Base-by-base conservation (phyloP, 164 flowering plant genomes). In the Macadamia tetraphylla region DNA sequence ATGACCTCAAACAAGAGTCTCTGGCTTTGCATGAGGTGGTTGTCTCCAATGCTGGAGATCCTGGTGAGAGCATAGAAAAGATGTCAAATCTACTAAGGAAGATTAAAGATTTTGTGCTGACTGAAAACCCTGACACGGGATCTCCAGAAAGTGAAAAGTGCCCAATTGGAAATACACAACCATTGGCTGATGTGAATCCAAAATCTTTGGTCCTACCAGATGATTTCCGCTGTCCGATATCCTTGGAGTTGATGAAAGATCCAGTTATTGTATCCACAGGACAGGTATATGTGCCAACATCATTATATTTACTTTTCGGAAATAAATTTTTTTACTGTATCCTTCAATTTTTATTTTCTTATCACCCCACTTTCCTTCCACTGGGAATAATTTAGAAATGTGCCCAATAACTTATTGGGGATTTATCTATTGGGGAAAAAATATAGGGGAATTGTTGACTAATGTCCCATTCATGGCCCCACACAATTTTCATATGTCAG, bases 21-120 rank as follows among this genome's bases (percentile, higher is more conserved):
- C 70, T 88, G 31, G 92, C 95, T 68, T 78, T 94, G 69, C 95
- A 88, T 77, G 97, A 94, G 74, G 84, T 90, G 95, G 95, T 94
- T 71, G 61, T 62, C 71, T 63, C 80, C 15, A 88, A 79, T 76
- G 87, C 77, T 68, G 94, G 88, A 58, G 97, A 90, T 81, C 94
- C 98, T 58, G 97, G 82, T 55, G 87, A 84, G 74, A 84, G 72
- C 74, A 79, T 94, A 68, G 98, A 94, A 74, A 88, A 83, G 79
- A 92, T 92, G 94, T 85, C 88, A 31, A 82, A 81, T 83, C 72
- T 90, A 60, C 77, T 92, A 68, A 90, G 80, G 80, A 88, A 77
- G 73, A 79, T 94, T 40, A 94, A 91, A 75, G 97, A 92, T 70
- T 87, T 82, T 79, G 86, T 89, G 67, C 92, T 71, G 74, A 87